Evolutionary conservation across 139 green algal species (phyloP).

Genomic region (Chlamydomonas sp.): DNA sequence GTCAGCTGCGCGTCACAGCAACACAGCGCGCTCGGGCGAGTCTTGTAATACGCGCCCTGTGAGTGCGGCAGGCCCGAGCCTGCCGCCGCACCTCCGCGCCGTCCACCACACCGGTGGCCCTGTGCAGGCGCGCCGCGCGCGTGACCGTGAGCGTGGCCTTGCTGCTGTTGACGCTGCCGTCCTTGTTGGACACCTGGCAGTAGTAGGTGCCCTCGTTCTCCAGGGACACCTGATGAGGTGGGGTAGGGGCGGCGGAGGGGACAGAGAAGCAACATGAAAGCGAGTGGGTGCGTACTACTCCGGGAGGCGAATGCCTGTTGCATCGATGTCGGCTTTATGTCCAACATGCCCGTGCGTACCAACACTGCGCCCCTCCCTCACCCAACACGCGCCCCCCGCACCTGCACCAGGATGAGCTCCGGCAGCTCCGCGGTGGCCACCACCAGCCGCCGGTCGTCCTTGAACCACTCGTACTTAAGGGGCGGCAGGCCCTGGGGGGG

Average conservation of each 20-base stretch:
- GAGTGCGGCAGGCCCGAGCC: not conserved
- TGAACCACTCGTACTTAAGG: conserved; percentile 70
- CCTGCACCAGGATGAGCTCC: conserved; percentile 59
- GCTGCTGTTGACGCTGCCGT: conserved; percentile 47
- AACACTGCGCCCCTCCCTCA: too few species aligned
- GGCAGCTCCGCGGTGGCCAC: conserved; percentile 52
- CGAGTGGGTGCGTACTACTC: too few species aligned
- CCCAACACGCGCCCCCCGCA: not conserved
- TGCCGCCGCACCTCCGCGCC: not conserved
- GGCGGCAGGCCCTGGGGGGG: conserved; percentile 25
- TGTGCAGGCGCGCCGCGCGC: conserved; percentile 15
- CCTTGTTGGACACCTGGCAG: conserved; percentile 62
- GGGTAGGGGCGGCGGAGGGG: too few species aligned
- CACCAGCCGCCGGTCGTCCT: conserved; percentile 54
- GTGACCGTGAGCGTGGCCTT: conserved; percentile 51
- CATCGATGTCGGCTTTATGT: too few species aligned
- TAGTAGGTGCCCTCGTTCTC: conserved; percentile 38
- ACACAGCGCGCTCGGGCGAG: not conserved
- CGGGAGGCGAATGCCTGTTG: too few species aligned
- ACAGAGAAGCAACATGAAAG: not conserved
- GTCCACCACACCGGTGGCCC: not conserved
- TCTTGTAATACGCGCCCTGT: not conserved
- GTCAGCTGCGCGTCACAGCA: too few species aligned
- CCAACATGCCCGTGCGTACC: too few species aligned
- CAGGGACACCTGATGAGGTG: conserved; percentile 7